Evolutionary conservation across 805 yeast genomes (phyloP).

Genomic region (Nakazawaea pomicola): DNA sequence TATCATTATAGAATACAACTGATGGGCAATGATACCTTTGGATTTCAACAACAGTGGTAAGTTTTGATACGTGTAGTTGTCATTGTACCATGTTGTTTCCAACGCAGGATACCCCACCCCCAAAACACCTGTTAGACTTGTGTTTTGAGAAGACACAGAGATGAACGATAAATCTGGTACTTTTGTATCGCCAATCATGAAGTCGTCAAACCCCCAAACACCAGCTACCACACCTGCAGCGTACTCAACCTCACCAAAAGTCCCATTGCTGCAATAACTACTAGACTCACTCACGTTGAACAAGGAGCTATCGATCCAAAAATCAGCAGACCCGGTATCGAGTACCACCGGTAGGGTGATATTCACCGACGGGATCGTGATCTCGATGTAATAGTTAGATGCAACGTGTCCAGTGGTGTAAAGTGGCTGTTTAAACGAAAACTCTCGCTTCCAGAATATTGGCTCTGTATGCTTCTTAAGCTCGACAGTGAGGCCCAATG

Average conservation of each 20-base stretch:
- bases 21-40: background rate
- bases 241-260: background rate
- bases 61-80: background rate
- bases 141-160: background rate
- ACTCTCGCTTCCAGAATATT: too few relatives aligned
- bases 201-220: background rate
- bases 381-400: too few relatives aligned
- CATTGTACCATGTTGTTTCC: background rate
- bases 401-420: too few relatives aligned
- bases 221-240: background rate
- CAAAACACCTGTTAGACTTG: background rate
- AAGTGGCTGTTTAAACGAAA: too few relatives aligned
- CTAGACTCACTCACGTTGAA: background rate
- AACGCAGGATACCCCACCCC: background rate
- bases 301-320: background rate
- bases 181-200: background rate
- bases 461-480: too few relatives aligned
- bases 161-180: background rate
- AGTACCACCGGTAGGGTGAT: background rate
- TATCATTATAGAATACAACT: background rate
- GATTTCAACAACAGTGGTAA: background rate
- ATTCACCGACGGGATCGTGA: constrained; percentile 2
- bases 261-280: background rate
- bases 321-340: background rate
- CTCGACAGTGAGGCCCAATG: too few relatives aligned